Base-by-base conservation (phyloP, 257 asterid genomes). In the Verbascum thapsus region DNA sequence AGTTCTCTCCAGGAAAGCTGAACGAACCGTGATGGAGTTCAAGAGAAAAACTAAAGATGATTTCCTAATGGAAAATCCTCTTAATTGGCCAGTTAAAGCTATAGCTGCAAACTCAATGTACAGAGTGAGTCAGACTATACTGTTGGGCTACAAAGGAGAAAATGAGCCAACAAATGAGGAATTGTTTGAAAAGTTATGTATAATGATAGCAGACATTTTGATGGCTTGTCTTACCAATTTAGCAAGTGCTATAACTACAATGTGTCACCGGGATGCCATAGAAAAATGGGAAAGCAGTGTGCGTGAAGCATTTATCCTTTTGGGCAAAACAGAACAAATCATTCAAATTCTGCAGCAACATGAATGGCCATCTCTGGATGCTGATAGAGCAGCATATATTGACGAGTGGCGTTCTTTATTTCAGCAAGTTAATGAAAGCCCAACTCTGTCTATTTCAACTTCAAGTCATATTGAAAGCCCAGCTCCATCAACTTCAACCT, bases 91-190 rank as follows among this genome's bases (percentile, higher is more conserved):
- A 0, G 8, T 7, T 23, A 60, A 19, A 3, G 42, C 63, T 35
- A 18, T 70, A 13, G 75, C 80, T 32, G 70, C 84, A 0, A 72
- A 72, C 63, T 75, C 79, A 7, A 69, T 72, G 85, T 75, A 75
- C 62, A 53, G 73, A 44, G 65, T 69, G 4, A 64, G 68, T 19
- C 45, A n/a, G 52, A 69, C 70, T 10, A 45, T 72, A n/a, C 13
- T 74, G 53, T 32, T 43, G 23, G 26, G 23, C 10, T 13, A 3
- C 1, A 2, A 44, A 9, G 55, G 8, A 3, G 23, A 35, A 5
- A 34, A 16, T 37, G 11, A 7, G 10, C 20, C 22, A 51, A 22
- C 30, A 6, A 44, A 52, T 9, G 60, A 52, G 17, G 19, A 3
- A 3, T 5, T 64, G 51, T 52, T 64, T 10, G 61, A 52, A 23